A percentile compares a stretch with the other conserved stretches of the same genome.
Evolutionary conservation across 768 basidiomycete genomes (phyloP).

Genomic region (Boletus reticuloceps): DNA sequence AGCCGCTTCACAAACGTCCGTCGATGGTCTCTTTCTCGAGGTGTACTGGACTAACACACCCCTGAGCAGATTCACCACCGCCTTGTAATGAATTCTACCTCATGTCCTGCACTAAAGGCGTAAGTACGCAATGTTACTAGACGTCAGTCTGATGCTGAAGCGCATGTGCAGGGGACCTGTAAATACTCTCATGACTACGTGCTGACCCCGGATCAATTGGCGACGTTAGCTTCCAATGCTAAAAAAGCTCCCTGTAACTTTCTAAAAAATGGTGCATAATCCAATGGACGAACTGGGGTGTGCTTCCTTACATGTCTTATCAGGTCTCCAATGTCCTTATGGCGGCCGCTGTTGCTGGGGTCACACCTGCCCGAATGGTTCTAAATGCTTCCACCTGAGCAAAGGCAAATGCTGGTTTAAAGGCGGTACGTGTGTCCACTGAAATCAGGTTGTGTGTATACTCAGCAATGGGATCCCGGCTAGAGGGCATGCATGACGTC

Average conservation of each 20-base stretch:
- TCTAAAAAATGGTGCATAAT: slow-evolving; percentile 64
- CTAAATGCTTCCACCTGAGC: slow-evolving; percentile 61
- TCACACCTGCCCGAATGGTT: slow-evolving; percentile 78
- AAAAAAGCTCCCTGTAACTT: slow-evolving; percentile 87
- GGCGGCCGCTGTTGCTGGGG: slow-evolving; percentile 81
- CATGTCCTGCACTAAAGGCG: slow-evolving; percentile 81
- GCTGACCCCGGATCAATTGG: slow-evolving; percentile 68
- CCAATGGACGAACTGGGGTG: not conserved
- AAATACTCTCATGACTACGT: slow-evolving; percentile 84
- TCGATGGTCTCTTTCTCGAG: slow-evolving; percentile 13
- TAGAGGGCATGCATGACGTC: slow-evolving; percentile 43
- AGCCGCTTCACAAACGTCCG: slow-evolving; percentile 81
- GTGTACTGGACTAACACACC: slow-evolving; percentile 2
- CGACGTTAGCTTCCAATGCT: slow-evolving; percentile 68
- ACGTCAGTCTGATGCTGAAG: slow-evolving; percentile 15
- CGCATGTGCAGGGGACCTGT: slow-evolving; percentile 52
- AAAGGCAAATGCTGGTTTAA: slow-evolving; percentile 91
- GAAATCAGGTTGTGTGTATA: not conserved
- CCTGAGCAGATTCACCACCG: slow-evolving; percentile 64
- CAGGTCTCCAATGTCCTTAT: slow-evolving; percentile 73
- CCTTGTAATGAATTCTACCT: slow-evolving; percentile 85
- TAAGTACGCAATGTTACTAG: slow-evolving; percentile 27
- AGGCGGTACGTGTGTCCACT: slow-evolving; percentile 44
- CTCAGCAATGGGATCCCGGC: slow-evolving; percentile 1
- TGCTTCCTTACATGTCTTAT: slow-evolving; percentile 1